Conservation (phyloP, 2,329 filamentous ascomycete species). For the Alternaria tenuissima region DNA sequence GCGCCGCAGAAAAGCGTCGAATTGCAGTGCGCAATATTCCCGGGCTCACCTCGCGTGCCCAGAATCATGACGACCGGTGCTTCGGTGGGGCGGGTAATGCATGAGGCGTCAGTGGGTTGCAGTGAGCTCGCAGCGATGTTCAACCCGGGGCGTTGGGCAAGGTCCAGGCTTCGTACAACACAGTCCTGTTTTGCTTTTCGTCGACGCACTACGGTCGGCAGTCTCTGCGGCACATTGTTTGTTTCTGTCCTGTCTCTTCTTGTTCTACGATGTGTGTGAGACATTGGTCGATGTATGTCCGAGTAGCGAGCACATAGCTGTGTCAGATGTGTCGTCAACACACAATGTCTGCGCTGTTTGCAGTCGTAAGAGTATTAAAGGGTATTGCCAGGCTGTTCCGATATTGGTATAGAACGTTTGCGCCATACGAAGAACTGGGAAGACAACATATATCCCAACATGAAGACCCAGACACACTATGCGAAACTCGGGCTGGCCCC, state of each 20-base stretch:
- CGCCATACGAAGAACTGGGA: background rate
- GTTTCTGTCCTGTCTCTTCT: background rate
- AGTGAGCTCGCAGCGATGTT: background rate
- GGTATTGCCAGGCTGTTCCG: constrained; percentile 4
- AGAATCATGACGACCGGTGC: constrained; percentile 3
- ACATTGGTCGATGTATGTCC: background rate
- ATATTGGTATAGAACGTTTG: background rate
- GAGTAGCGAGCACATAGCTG: background rate
- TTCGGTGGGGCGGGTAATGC: constrained; percentile 3
- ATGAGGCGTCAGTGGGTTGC: constrained; percentile 3
- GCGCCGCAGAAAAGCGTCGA: constrained; percentile 3
- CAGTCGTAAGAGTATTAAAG: background rate
- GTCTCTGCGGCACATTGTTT: background rate
- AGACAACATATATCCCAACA: background rate
- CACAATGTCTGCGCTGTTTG: constrained; percentile 12
- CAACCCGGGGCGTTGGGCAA: background rate
- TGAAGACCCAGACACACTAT: constrained; percentile 24
- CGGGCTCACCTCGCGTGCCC: constrained; percentile 8
- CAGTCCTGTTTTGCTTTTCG: background rate
- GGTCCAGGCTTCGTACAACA: background rate
- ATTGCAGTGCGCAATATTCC: background rate
- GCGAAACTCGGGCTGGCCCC: constrained; percentile 24
- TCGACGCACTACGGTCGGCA: background rate
- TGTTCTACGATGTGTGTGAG: background rate
- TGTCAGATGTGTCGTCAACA: constrained; percentile 12